A percentile compares a stretch with the other conserved stretches of the same genome.
Evolutionary conservation across 345 rosid species (phyloP).

Genomic region (Jatropha curcas): DNA sequence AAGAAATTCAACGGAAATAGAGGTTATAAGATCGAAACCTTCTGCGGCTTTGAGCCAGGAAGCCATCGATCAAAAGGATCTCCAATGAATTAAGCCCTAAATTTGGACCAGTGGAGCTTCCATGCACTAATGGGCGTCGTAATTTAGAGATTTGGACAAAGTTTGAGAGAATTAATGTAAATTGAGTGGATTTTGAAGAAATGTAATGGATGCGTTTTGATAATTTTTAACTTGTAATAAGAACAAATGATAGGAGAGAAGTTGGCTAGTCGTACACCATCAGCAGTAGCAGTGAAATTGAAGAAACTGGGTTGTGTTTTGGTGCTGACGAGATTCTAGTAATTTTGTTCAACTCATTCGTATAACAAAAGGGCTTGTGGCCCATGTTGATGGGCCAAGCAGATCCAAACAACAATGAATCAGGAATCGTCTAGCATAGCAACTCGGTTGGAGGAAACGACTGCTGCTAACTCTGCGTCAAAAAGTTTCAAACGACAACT

Average conservation of each 20-base stretch:
- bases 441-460: too few species aligned
- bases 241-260: background rate
- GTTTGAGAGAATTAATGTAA: background rate
- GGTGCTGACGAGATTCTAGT: background rate
- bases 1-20: background rate
- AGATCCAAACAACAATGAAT: too few species aligned
- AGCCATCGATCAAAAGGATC: slow-evolving; percentile 51
- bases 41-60: slow-evolving; percentile 99
- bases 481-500: too few species aligned
- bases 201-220: background rate
- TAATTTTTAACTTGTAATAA: background rate
- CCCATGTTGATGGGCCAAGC: too few species aligned
- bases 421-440: too few species aligned
- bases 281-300: slow-evolving; percentile 14
- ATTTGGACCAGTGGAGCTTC: slow-evolving; percentile 35
- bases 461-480: too few species aligned
- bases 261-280: background rate
- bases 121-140: slow-evolving; percentile 32
- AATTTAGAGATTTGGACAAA: slow-evolving; percentile 13
- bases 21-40: slow-evolving; percentile 46
- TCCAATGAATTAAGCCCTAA: slow-evolving; percentile 12
- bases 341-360: too few species aligned
- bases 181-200: slow-evolving; percentile 15
- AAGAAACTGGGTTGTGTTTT: slow-evolving; percentile 3
- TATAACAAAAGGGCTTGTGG: background rate